Percentiles rank a stretch among this genome's conserved stretches.
phyloP scores from a whole-genome alignment of 768 basidiomycete genomes.

The Panellus pusillus region DNA sequence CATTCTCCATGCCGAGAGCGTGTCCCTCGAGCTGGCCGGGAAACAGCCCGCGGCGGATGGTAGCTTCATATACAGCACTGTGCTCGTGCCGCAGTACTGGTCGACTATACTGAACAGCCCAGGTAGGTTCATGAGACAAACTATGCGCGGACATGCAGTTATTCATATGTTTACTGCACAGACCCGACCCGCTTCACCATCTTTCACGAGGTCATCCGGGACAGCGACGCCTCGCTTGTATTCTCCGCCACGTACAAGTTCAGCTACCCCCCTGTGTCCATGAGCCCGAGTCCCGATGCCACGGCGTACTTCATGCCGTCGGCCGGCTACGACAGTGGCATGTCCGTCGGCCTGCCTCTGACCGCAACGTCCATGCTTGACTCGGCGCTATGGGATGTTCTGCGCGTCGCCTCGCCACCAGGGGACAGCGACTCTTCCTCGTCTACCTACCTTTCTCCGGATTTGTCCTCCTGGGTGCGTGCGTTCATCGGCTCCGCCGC shows the following conservation, averaged over 20 bases:
- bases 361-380: too few species aligned
- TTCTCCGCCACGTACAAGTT: constrained; percentile 68
- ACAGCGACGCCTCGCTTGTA: constrained; percentile 35
- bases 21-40: constrained; percentile 32
- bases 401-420: too few species aligned
- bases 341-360: too few species aligned
- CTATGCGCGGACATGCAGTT: too few species aligned
- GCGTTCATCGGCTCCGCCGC: too few species aligned
- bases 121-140: constrained; percentile 38
- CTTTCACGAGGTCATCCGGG: constrained; percentile 57
- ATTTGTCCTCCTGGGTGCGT: too few species aligned
- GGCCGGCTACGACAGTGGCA: too few species aligned
- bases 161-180: constrained; percentile 23
- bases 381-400: too few species aligned
- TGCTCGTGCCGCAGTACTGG: constrained; percentile 68
- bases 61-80: constrained; percentile 55
- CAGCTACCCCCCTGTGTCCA: constrained; percentile 32
- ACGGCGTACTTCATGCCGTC: too few species aligned
- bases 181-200: constrained; percentile 70
- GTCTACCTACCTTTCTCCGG: too few species aligned
- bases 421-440: too few species aligned
- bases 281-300: too few species aligned
- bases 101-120: constrained; percentile 50
- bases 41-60: constrained; percentile 27
- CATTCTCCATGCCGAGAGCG: constrained; percentile 54